Evolutionary conservation across 192 early-diverging fungal species (phyloP).

Genomic region (Martensiomyces pterosporus): DNA sequence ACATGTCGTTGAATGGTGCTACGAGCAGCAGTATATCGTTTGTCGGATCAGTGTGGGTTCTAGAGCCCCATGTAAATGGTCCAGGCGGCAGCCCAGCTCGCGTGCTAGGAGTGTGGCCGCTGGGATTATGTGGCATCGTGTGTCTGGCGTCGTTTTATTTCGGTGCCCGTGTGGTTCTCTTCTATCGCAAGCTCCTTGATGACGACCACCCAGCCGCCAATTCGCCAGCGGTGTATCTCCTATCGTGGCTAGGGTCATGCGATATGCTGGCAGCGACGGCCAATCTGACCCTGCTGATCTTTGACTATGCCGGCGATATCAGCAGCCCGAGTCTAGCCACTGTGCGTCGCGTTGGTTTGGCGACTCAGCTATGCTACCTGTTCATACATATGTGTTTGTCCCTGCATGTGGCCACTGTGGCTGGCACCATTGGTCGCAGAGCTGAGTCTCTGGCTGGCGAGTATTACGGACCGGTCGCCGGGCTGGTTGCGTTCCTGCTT

Average conservation of each 20-base stretch:
- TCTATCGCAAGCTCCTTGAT: conserved; percentile 22
- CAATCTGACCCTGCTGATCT: neutral
- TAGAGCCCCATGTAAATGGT: too few species aligned
- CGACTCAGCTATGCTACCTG: conserved; percentile 28
- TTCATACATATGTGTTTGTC: conserved; percentile 15
- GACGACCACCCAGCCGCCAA: conserved; percentile 14
- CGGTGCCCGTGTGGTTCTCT: too few species aligned
- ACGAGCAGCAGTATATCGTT: too few species aligned
- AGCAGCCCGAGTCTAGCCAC: neutral
- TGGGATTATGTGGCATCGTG: too few species aligned
- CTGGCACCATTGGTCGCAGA: conserved; percentile 5
- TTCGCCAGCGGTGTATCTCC: conserved; percentile 27
- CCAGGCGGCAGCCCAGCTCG: too few species aligned
- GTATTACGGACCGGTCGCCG: conserved; percentile 32
- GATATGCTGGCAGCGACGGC: conserved; percentile 8
- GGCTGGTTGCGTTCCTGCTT: conserved; percentile 6
- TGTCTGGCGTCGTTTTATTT: too few species aligned
- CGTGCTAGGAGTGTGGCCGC: too few species aligned
- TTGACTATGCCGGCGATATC: neutral
- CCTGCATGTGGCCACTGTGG: conserved; percentile 17
- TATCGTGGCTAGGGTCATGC: conserved; percentile 25
- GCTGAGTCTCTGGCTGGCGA: conserved; percentile 10
- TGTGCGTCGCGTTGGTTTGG: conserved; percentile 10
- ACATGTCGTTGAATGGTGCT: too few species aligned
- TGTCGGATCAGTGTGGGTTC: too few species aligned